Percentiles rank a stretch among this genome's conserved stretches.
Evolutionary conservation across 2,329 filamentous ascomycete genomes (phyloP).

Genomic region (Zymoseptoria ardabiliae): DNA sequence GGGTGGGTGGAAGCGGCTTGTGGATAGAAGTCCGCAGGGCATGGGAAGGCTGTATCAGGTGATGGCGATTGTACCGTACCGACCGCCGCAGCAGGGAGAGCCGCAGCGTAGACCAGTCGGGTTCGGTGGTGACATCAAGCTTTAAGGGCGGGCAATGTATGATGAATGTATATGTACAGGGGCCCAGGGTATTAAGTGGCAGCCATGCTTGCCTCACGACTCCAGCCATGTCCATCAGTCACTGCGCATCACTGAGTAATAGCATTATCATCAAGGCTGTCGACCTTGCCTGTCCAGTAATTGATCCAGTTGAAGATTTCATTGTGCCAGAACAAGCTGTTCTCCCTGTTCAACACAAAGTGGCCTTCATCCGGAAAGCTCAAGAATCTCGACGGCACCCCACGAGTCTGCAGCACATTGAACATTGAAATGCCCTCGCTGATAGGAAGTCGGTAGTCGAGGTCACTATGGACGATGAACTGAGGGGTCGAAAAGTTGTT

Average conservation of each 20-base stretch:
- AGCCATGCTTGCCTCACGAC: slow-evolving; percentile 15
- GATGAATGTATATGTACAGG: not conserved
- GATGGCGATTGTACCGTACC: slow-evolving; percentile 71
- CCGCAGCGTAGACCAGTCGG: slow-evolving; percentile 74
- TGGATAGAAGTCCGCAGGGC: slow-evolving; percentile 73
- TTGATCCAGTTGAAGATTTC: slow-evolving; percentile 22
- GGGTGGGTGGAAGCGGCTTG: slow-evolving; percentile 68
- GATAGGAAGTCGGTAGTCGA: slow-evolving; percentile 18
- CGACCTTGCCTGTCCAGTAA: slow-evolving; percentile 18
- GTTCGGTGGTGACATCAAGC: slow-evolving; percentile 65
- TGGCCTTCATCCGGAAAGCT: slow-evolving; percentile 18
- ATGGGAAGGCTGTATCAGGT: slow-evolving; percentile 97
- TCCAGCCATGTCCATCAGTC: too few relatives aligned
- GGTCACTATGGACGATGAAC: slow-evolving; percentile 19
- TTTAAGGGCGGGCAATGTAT: slow-evolving; percentile 7
- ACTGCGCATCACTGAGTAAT: slow-evolving; percentile 22
- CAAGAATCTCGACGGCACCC: slow-evolving; percentile 18
- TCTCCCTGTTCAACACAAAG: slow-evolving; percentile 16
- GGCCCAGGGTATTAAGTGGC: not conserved
- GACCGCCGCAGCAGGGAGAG: slow-evolving; percentile 50
- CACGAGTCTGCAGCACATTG: slow-evolving; percentile 17
- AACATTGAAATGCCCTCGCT: slow-evolving; percentile 20
- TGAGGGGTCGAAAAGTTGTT: slow-evolving; percentile 19
- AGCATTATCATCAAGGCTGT: slow-evolving; percentile 13
- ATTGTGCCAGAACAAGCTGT: slow-evolving; percentile 19